These are phyloP conservation scores for Massariosphaeria phaeospora DNA, from an alignment of 495 filamentous ascomycete species.

Conservation along the genomic window DNA sequence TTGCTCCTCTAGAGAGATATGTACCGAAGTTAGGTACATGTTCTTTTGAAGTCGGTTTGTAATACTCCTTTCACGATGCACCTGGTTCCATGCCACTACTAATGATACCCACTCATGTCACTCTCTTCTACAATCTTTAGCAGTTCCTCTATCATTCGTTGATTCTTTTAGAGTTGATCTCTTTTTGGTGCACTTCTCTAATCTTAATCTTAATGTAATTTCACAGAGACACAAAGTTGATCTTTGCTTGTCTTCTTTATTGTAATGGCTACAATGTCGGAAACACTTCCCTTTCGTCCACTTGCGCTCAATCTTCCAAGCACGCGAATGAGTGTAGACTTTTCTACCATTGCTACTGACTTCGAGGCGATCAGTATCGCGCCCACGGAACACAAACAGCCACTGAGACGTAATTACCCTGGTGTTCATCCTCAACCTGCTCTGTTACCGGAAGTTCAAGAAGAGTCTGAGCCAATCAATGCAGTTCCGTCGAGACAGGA, in stretches of 20 bases:
- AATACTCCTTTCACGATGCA: too few relatives aligned
- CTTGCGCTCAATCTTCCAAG: slow-evolving; percentile 21
- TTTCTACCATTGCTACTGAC: slow-evolving; percentile 3
- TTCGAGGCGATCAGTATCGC: not conserved
- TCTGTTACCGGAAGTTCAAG: slow-evolving; percentile 6
- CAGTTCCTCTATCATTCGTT: not conserved
- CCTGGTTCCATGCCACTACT: too few relatives aligned
- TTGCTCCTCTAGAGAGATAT: too few relatives aligned
- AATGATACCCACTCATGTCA: too few relatives aligned
- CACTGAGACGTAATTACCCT: too few relatives aligned
- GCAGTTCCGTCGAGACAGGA: not conserved
- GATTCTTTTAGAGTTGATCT: slow-evolving; percentile 1
- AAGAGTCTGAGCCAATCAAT: not conserved
- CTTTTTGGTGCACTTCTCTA: not conserved
- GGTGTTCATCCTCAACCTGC: too few relatives aligned
- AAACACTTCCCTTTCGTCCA: slow-evolving; percentile 13
- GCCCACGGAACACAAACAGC: not conserved
- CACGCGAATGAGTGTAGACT: slow-evolving; percentile 25
- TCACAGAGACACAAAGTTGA: not conserved
- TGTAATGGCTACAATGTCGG: slow-evolving; percentile 13
- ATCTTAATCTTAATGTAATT: not conserved
- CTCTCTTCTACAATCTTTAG: too few relatives aligned
- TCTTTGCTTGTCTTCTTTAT: not conserved
- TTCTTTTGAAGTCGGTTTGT: too few relatives aligned
- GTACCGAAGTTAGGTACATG: too few relatives aligned